Base-by-base conservation (phyloP, 345 rosid genomes). In the Kandelia obovata region DNA sequence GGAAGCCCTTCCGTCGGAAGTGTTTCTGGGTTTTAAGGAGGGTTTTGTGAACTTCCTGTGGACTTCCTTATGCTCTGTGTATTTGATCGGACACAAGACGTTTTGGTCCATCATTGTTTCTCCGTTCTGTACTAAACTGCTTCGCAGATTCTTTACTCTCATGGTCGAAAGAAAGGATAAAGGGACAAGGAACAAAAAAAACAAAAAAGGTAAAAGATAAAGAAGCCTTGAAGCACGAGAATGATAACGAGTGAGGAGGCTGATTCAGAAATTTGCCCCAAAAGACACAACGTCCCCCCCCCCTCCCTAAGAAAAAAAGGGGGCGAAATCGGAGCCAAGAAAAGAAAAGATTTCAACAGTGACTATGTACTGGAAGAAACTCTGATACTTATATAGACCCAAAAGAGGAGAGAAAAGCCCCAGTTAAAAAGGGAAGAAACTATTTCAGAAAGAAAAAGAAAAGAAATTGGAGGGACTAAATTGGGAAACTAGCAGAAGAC, bases 21-120 rank as follows among this genome's bases (percentile, higher is more conserved):
- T 3, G 53, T 59, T 82, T 46, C 32, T 74, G 66, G 67, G 51
- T 32, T 59, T 80, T 3, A 5, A 51, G 6, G 82, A 64, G 1
- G 80, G 69, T 63, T 77, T 82, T 43, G 79, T 73, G 75, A 72
- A 80, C 69, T 81, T 91, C 66, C 77, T 85, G 17, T 85, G 77
- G 47, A 86, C 56, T 57, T 71, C 68, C 64, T 62, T 80, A 83
- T 92, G 96, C 43, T 86, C 90, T 0, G 92, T 87, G 81, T 78
- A 90, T 63, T 90, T 95, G 31, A 77, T 51, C 28, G 92, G 97
- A 66, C 82, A 81, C 6, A 88, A 77, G 72, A 76, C 75, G 20
- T 83, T 77, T 27, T 65, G 77, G 43, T 83, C 87, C 82, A 83
- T 82, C 32, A 61, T 58, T 21, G 39, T 8, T 66, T 9, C 15